Conservation (phyloP, 1,284 basidiomycete genomes). For the Fistulina hepatica region DNA sequence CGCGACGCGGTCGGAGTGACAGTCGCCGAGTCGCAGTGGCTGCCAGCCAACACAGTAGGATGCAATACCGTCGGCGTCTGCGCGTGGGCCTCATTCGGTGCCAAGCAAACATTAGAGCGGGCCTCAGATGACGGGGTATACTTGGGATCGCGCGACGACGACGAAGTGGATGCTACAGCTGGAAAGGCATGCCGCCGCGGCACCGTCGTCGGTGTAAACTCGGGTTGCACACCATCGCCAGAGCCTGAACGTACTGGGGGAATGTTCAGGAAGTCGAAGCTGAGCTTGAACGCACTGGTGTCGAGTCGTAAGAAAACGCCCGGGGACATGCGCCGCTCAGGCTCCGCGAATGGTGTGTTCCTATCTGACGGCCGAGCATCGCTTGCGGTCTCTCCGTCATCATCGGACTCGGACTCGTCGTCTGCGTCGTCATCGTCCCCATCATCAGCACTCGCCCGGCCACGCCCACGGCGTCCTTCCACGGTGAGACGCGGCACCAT, state of each 20-base stretch:
- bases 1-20: not conserved
- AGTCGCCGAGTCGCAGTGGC: no score
- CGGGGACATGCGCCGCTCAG: not conserved
- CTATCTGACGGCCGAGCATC: not conserved
- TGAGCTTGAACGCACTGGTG: no score
- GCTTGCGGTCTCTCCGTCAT: not conserved
- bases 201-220: not conserved
- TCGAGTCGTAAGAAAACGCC: not conserved
- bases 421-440: slow-evolving; percentile 1
- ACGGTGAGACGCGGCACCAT: not conserved
- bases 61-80: no score
- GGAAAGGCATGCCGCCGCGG: no score
- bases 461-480: not conserved
- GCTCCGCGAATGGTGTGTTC: not conserved
- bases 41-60: no score
- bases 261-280: no score
- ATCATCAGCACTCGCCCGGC: not conserved
- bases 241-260: no score
- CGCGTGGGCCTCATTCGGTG: no score
- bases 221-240: not conserved
- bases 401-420: not conserved
- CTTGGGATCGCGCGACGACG: no score
- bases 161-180: no score
- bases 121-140: no score
- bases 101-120: no score